Base-by-base conservation (phyloP, 768 basidiomycete genomes). In the Tricholoma saponaceum region DNA sequence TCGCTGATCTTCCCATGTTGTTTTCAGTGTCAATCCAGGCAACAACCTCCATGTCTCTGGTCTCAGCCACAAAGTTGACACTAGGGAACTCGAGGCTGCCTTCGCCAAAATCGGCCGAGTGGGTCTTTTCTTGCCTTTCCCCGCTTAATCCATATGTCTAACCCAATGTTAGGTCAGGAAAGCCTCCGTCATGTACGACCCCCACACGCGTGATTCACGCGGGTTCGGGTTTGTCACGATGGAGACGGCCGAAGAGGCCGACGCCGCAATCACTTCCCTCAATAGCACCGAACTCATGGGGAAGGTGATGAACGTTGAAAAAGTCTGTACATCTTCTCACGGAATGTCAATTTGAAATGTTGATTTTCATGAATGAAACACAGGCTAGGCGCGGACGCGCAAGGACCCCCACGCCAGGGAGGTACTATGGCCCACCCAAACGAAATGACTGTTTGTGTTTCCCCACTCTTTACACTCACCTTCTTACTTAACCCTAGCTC, bases 401-500 rank as follows among this genome's bases (percentile, higher is more conserved):
- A 16, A 81, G 93, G 62, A 91, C 93, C 12, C 90, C 96, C 2
- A 99, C 96, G 5, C 96, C 96, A 3, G 96, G 96, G 25, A 77
- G 89, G 54, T 99, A 99, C 81, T 92, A 91, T 60, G 95, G 94
- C 0, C 92, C 94, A 49, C 92, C 94, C 44, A 94, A 95, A 75
- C 82, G 90, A 37, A 74, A 77, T 58, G 86, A 88, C 60, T 70
- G 87, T 87, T 64, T 58, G 81, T 50, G n/a, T 50, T 25, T n/a
- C 2, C 2, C 5, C n/a, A 4, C 9, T 50, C 47, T 18, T 18
- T 2, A 16, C 8, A 9, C 26, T 50, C 47, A 30, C 47, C 14
- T 30, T 50, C 47, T 50, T 50, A 50, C 47, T 30, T 30, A 30
- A 1, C 26, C 26, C 53, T 63, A 58, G 23, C 55, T 44, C 52